phyloP scores from a whole-genome alignment of 768 basidiomycete species.

The Astraeus odoratus region DNA sequence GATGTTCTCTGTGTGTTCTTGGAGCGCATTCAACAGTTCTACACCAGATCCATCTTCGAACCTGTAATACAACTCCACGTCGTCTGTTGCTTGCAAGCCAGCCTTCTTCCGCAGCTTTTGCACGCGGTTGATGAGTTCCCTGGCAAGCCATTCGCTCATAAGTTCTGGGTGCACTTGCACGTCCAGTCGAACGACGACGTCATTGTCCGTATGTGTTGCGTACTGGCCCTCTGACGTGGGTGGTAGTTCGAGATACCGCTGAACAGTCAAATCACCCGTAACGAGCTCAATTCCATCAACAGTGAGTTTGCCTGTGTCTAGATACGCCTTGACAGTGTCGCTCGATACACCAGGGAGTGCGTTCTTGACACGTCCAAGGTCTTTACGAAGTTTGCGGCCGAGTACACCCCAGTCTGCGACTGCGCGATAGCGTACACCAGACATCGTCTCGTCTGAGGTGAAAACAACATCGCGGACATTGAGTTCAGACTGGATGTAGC shows the following conservation, averaged over 20 bases:
- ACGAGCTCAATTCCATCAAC: constrained; percentile 89
- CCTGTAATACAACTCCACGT: constrained; percentile 80
- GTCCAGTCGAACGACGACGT: constrained; percentile 92
- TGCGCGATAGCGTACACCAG: constrained; percentile 86
- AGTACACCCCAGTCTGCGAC: constrained; percentile 94
- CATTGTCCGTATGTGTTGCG: constrained; percentile 85
- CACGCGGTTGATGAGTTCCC: constrained; percentile 87
- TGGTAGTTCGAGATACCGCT: constrained; percentile 83
- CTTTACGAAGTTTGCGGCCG: constrained; percentile 89
- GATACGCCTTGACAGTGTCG: constrained; percentile 74
- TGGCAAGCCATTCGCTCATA: constrained; percentile 78
- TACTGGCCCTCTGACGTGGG: constrained; percentile 53
- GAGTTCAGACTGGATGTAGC: constrained; percentile 90
- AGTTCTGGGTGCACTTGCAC: constrained; percentile 83
- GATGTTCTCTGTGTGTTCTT: constrained; percentile 62
- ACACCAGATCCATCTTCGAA: constrained; percentile 65
- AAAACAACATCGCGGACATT: constrained; percentile 89
- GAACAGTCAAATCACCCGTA: constrained; percentile 85
- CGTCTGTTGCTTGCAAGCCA: constrained; percentile 90
- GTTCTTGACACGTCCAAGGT: constrained; percentile 82
- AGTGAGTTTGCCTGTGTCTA: constrained; percentile 63
- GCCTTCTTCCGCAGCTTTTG: constrained; percentile 96
- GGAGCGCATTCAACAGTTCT: constrained; percentile 59
- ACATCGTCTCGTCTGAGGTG: constrained; percentile 78
- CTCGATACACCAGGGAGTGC: constrained; percentile 77